phyloP scores from a whole-genome alignment of 116 monocot genomes.

The Dioscorea cayenensis region DNA sequence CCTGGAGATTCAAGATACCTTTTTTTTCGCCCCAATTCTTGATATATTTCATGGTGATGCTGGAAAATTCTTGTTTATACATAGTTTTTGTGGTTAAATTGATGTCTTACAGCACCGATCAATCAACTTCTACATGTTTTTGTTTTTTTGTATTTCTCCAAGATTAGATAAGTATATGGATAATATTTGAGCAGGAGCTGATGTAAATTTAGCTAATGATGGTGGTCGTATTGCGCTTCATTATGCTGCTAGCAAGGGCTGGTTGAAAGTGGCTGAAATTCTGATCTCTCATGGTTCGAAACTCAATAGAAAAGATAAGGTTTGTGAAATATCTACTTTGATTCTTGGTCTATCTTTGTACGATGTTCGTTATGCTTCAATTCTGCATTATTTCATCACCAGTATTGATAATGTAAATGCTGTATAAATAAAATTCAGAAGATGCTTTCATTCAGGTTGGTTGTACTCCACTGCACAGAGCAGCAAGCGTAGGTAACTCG shows the following conservation, averaged over 20 bases:
- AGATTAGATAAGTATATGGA: not conserved
- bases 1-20: too few species aligned
- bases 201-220: slow-evolving; percentile 66
- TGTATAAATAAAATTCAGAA: not conserved
- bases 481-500: slow-evolving; percentile 74
- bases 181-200: slow-evolving; percentile 43
- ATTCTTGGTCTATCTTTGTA: not conserved
- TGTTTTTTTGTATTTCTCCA: not conserved
- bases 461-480: slow-evolving; percentile 82
- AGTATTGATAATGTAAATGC: too few species aligned
- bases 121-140: not conserved
- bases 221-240: slow-evolving; percentile 90
- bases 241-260: slow-evolving; percentile 95
- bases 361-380: too few species aligned
- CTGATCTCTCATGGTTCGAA: slow-evolving; percentile 72
- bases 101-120: too few species aligned
- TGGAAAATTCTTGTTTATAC: too few species aligned
- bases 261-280: slow-evolving; percentile 69
- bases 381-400: too few species aligned
- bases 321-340: slow-evolving; percentile 7
- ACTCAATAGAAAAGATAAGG: slow-evolving; percentile 84
- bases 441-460: slow-evolving; percentile 44
- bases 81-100: too few species aligned
- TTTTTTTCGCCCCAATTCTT: too few species aligned
- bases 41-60: too few species aligned